Base-by-base conservation (phyloP, 257 asterid species). In the Solanum appendiculatum region DNA sequence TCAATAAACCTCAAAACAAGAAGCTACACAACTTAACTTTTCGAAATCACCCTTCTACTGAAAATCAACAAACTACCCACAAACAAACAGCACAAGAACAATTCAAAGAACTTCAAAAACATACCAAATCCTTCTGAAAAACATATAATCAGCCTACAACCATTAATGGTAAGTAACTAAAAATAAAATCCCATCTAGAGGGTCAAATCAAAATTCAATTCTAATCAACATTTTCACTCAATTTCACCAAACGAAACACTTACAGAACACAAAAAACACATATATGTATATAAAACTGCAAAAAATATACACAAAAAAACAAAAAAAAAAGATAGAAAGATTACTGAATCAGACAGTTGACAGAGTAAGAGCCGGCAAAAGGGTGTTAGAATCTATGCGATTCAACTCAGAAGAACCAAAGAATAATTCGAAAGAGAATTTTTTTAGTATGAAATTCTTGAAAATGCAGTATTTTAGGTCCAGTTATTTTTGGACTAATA, bases 281-380 rank as follows among this genome's bases (percentile, higher is more conserved):
- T 31, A 27, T 23, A 73, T 73, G 23, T 40, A 13, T 9, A 48
- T 18, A 81, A 18, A 48, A 81, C 56, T 10, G 18, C n/a, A 31
- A 80, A 80, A 80, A 9, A 15, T 42, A 42, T 15, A 12, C 9
- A 75, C 11, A 29, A 25, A 1, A 23, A 39, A 39, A 36, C 16
- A 78, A n/a, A 48, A 29, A 40, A 11, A 15, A 46, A 16, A 34
- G 37, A 16, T 4, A 15, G 23, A 31, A 29, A 72, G 27, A 40
- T 81, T 89, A 87, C 90, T 46, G 36, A 72, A 87, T 72, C 87
- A 85, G 82, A 7, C 86, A 87, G 88, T 86, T 85, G 89, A 87
- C 78, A 48, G 33, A 36, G 86, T 81, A 81, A 6, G 68, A 56
- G 91, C 88, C 88, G 90, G 86, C 90, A 21, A 73, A 64, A 31